Evolutionary conservation across 345 rosid genomes (phyloP), one percentile per base, ranked within the genome.

Genomic region (Moricandia arvensis): DNA sequence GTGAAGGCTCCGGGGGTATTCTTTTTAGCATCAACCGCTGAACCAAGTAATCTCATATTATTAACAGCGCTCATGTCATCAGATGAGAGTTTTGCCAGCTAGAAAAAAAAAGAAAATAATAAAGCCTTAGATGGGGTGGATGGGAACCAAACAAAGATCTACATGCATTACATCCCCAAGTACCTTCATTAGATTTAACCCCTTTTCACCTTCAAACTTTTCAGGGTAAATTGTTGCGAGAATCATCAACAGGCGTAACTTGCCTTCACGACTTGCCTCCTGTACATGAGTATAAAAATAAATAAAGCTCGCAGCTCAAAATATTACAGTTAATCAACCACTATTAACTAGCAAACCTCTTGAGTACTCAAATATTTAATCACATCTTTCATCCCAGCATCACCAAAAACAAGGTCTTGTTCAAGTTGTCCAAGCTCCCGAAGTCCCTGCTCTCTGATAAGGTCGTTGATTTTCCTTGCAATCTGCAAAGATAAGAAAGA

Each of bases 331-430:
- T 37, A 54, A 16, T 8, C 17, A 68, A 63, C 47, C 26, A 66
- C 66, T 41, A 38, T 21, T n/a, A 61, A 53, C 31, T 54, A 61
- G 31, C 31, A 38, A 69, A 92, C 99, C 96, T 88, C 94, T 30
- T 86, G 88, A 47, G 87, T 71, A 66, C 91, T 88, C 75, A 96
- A 83, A 87, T 83, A 96, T 69, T 89, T 91, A 67, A 91, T 90
- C 60, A 93, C 93, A 51, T 96, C 99, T 76, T 91, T 93, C 88
- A 82, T 88, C 71, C 99, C 99, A 59, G 97, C 96, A 87, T 96
- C 99, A 79, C 99, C 98, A 82, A 96, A 96, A 57, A 89, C 99
- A 77, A 96, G 93, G 78, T 90, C 98, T 82, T 96, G 99, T 80
- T 96, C 97, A 69, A 96, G 86, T 76, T 96, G 96, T 75, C 98